Conservation (phyloP, 2,329 filamentous ascomycete species). For the Diatrype stigma region DNA sequence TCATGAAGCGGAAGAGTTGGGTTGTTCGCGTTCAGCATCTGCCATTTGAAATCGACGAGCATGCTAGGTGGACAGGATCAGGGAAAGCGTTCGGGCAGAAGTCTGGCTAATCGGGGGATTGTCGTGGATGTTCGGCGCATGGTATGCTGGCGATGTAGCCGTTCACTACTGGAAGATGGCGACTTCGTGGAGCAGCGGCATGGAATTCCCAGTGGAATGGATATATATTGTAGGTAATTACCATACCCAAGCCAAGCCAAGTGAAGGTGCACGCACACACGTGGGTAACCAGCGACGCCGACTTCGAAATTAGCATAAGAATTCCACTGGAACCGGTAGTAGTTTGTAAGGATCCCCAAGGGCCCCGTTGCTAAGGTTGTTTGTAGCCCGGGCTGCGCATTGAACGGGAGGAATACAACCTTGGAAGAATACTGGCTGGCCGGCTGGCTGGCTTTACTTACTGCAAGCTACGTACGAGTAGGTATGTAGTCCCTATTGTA, state of each 20-base stretch:
- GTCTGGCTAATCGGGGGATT: neutral
- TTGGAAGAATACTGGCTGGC: neutral
- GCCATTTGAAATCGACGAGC: conserved; percentile 1
- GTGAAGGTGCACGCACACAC: neutral
- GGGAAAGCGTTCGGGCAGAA: neutral
- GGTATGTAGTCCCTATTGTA: too few species aligned
- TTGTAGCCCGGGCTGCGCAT: neutral
- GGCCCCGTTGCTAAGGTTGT: neutral
- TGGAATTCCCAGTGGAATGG: neutral
- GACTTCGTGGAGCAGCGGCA: neutral
- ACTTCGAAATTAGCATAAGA: neutral
- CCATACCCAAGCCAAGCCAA: neutral
- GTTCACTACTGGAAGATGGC: neutral
- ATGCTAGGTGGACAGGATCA: neutral
- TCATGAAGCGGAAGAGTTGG: conserved; percentile 16
- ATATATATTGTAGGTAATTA: conserved; percentile 1
- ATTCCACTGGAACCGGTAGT: neutral
- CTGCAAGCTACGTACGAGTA: too few species aligned
- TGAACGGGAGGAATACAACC: neutral
- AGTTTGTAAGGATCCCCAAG: neutral
- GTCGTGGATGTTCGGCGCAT: neutral
- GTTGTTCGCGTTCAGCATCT: conserved; percentile 14
- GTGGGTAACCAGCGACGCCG: neutral
- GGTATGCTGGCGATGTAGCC: neutral
- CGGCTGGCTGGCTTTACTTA: neutral